Evolutionary conservation across 768 basidiomycete genomes (phyloP).

Genomic region (Lentinula raphanica): DNA sequence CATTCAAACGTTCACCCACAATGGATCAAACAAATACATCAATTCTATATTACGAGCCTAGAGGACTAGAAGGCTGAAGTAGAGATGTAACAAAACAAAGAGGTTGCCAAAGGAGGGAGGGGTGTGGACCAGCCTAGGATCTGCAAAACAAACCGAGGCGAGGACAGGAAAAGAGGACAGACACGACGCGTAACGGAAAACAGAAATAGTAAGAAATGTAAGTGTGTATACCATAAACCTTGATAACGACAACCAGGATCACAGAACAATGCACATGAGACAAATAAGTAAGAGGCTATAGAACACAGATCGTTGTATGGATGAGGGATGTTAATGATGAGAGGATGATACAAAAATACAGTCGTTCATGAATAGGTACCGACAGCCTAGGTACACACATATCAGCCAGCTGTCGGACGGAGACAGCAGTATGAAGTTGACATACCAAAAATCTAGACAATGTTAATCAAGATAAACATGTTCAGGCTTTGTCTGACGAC

Average conservation of each 20-base stretch:
- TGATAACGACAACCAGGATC: not conserved
- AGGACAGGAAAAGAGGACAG: not conserved
- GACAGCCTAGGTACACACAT: not conserved
- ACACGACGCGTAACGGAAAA: not conserved
- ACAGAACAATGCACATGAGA: not conserved
- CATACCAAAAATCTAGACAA: not conserved
- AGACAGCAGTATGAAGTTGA: not conserved
- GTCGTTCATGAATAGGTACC: not conserved
- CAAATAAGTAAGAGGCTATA: not conserved
- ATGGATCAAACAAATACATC: not conserved
- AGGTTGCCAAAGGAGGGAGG: not conserved
- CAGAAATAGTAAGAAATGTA: not conserved
- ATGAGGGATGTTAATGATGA: not conserved
- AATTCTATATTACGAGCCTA: not conserved
- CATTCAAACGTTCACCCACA: no score
- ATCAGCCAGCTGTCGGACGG: not conserved
- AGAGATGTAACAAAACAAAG: not conserved
- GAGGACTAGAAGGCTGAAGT: not conserved
- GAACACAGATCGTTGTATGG: not conserved
- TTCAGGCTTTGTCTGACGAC: not conserved
- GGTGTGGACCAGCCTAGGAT: no score
- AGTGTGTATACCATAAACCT: not conserved
- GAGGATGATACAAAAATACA: conserved; percentile 1
- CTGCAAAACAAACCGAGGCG: not conserved
- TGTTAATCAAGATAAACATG: not conserved